Conservation (phyloP, 176 grass and related monocot species). For the Carex pumila region DNA sequence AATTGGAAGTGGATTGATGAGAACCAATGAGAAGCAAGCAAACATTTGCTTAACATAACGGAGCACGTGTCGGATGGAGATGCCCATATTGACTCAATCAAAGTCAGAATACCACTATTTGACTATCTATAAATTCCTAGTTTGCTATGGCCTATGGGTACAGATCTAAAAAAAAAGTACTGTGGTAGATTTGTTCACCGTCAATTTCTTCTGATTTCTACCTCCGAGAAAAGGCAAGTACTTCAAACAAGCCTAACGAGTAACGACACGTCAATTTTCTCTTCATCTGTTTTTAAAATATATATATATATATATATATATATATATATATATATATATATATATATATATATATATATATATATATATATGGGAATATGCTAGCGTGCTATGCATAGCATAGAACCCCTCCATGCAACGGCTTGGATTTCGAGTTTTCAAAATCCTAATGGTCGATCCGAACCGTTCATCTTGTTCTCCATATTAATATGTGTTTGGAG, state of each 20-base stretch:
- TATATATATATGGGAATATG: no score
- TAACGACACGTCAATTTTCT: not conserved
- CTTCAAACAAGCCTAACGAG: not conserved
- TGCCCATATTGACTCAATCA: not conserved
- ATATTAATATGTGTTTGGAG: no score
- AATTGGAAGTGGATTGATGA: conserved; percentile 4
- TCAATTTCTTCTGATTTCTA: not conserved
- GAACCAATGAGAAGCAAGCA: conserved; percentile 3
- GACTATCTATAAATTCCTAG: not conserved
- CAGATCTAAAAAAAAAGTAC: not conserved
- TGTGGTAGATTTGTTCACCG: not conserved
- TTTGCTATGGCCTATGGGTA: not conserved
- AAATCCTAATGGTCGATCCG: no score
- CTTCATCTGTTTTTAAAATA: not conserved
- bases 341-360: no score
- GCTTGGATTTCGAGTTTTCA: no score
- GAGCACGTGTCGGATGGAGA: not conserved
- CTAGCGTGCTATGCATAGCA: no score
- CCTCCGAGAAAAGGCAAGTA: not conserved
- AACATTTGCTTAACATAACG: conserved; percentile 10
- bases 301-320: no score
- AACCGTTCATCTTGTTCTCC: no score
- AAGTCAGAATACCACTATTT: conserved; percentile 10
- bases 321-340: no score
- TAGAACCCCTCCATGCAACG: no score